These are phyloP conservation scores for Aspergillus ellipticus DNA, from an alignment of 495 filamentous ascomycete species.

Conservation along the genomic window DNA sequence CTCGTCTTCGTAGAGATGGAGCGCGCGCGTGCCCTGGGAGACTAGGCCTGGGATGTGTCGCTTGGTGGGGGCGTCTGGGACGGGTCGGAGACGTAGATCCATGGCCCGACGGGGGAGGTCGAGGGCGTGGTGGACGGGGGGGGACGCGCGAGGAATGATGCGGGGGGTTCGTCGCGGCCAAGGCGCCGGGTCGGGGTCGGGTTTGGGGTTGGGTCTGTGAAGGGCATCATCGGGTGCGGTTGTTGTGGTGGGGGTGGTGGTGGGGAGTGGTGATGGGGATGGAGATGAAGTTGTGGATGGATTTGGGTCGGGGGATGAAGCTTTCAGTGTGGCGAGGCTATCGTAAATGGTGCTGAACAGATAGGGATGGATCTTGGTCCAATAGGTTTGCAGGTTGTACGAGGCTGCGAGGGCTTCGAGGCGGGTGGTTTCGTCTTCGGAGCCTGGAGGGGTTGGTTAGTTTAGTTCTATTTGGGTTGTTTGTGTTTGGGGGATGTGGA, in stretches of 20 bases:
- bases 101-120: constrained; percentile 38
- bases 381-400: constrained; percentile 49
- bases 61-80: constrained; percentile 16
- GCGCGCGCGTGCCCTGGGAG: constrained; percentile 36
- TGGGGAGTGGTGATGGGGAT: background rate
- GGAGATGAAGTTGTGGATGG: constrained; percentile 38
- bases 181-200: too few species aligned
- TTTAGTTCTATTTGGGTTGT: background rate
- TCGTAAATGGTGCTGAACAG: constrained; percentile 33
- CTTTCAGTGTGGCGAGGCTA: constrained; percentile 8
- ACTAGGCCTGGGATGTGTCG: constrained; percentile 40
- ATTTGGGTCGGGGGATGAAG: constrained; percentile 17
- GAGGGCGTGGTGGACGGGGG: constrained; percentile 56
- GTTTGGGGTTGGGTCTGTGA: too few species aligned
- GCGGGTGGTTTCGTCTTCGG: constrained; percentile 40
- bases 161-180: constrained; percentile 53
- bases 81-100: constrained; percentile 65
- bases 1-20: constrained; percentile 39
- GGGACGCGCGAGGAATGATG: constrained; percentile 60
- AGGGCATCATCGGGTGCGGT: constrained; percentile 18
- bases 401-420: constrained; percentile 30
- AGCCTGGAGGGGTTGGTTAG: constrained; percentile 39
- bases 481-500: background rate
- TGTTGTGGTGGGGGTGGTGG: background rate
- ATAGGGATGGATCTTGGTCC: constrained; percentile 30